phyloP scores from a whole-genome alignment of 306 rosid genomes.

The Gastrolobium bilobum region DNA sequence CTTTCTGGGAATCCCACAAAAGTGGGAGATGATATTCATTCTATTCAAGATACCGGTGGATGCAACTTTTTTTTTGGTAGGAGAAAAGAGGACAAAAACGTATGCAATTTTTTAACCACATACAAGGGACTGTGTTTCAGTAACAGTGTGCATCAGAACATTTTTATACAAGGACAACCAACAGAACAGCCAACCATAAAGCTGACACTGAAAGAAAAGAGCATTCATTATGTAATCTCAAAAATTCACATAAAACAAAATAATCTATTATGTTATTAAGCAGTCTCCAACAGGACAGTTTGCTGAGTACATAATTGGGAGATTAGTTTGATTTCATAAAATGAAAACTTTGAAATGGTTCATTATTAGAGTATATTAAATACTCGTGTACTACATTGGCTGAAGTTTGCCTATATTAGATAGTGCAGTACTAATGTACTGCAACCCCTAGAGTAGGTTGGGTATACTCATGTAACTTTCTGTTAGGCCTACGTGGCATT shows the following conservation, averaged over 20 bases:
- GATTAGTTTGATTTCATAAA: slow-evolving; percentile 23
- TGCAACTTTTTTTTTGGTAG: not conserved
- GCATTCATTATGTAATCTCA: not conserved
- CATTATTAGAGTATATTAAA: no score
- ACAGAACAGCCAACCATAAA: slow-evolving; percentile 35
- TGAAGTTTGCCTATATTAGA: no score
- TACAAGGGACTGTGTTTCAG: slow-evolving; percentile 15
- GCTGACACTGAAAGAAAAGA: slow-evolving; percentile 4
- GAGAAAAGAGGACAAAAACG: not conserved
- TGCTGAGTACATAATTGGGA: not conserved
- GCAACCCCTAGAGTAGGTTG: no score
- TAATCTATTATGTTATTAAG: slow-evolving; percentile 14
- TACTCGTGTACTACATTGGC: no score
- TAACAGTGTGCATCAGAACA: slow-evolving; percentile 29
- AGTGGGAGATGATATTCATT: not conserved
- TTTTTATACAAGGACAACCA: slow-evolving; percentile 16
- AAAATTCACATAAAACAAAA: slow-evolving; percentile 22
- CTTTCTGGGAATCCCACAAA: slow-evolving; percentile 21
- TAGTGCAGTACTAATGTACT: no score
- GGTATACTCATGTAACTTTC: no score
- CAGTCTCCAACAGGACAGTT: slow-evolving; percentile 22
- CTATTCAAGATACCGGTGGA: not conserved
- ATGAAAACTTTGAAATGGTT: slow-evolving; percentile 20
- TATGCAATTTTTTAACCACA: slow-evolving; percentile 2
- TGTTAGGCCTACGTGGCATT: no score